phyloP scores from a whole-genome alignment of 1,284 basidiomycete species.

The Microbotryum silenes-acaulis region DNA sequence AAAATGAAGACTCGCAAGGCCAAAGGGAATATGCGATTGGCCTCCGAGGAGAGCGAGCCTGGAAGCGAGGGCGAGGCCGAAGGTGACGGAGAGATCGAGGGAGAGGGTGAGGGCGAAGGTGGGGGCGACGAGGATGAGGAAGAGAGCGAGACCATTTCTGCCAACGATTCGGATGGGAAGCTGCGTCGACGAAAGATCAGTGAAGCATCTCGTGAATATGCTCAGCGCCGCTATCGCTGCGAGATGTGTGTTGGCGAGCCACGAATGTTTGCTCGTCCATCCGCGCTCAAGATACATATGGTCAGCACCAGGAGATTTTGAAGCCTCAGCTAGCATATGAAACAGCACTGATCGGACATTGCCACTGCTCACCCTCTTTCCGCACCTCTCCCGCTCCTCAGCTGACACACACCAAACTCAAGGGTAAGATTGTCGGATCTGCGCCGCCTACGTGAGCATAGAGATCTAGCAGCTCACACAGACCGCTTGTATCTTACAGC shows the following conservation, averaged over 20 bases:
- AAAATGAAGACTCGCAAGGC: too few relatives aligned
- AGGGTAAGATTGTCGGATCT: conserved; percentile 2
- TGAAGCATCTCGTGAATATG: conserved; percentile 7
- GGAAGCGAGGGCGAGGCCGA: neutral
- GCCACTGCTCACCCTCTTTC: neutral
- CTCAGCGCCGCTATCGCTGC: conserved; percentile 11
- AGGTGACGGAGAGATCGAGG: neutral
- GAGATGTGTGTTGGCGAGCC: conserved; percentile 7
- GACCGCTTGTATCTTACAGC: neutral
- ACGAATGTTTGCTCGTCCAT: conserved; percentile 12
- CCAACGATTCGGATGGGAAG: neutral
- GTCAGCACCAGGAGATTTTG: neutral
- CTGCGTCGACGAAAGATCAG: neutral
- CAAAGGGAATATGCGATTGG: too few relatives aligned
- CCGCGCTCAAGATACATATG: conserved; percentile 14
- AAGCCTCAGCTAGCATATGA: too few relatives aligned
- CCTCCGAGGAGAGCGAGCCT: neutral
- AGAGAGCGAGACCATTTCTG: neutral
- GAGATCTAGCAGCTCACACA: neutral
- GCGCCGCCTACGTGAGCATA: neutral
- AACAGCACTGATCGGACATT: neutral
- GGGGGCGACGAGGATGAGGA: neutral
- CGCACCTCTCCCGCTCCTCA: neutral
- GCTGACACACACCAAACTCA: conserved; percentile 17
- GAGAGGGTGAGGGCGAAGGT: neutral